Conservation (phyloP, 352 stramenopile species). For the Pythium sukuiense region DNA sequence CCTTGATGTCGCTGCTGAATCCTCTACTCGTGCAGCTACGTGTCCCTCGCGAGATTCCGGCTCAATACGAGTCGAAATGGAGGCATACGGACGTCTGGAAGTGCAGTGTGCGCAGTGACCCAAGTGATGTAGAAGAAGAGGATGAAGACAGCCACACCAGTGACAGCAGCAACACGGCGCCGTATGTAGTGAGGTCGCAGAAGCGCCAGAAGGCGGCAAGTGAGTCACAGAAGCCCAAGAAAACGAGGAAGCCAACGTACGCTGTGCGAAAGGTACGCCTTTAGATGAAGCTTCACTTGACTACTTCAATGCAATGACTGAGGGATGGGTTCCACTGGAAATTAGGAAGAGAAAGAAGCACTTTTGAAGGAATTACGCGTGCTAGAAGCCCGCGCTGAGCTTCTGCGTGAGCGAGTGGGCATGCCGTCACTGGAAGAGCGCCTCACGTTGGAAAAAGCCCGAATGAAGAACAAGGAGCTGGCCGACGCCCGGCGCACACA, state of each 20-base stretch:
- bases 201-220: not conserved
- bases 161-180: not conserved
- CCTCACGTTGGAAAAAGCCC: slow-evolving; percentile 3
- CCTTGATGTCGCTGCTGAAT: slow-evolving; percentile 3
- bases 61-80: not conserved
- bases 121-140: not conserved
- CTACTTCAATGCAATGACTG: not conserved
- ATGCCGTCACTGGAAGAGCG: slow-evolving; percentile 4
- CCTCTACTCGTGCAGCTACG: slow-evolving; percentile 4
- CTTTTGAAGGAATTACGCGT: slow-evolving; percentile 14
- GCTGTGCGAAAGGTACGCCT: slow-evolving; percentile 8
- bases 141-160: not conserved
- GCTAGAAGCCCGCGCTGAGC: slow-evolving; percentile 5
- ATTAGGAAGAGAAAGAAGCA: slow-evolving; percentile 17
- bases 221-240: not conserved
- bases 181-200: not conserved
- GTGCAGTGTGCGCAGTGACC: not conserved
- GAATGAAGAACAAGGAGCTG: not conserved
- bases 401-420: slow-evolving; percentile 4
- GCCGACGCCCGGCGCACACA: not conserved
- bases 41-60: not conserved
- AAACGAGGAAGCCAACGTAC: slow-evolving; percentile 11
- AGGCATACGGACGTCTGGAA: not conserved
- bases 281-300: not conserved
- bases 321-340: not conserved